Conservation (phyloP, 345 rosid genomes). For the Salix viminalis region DNA sequence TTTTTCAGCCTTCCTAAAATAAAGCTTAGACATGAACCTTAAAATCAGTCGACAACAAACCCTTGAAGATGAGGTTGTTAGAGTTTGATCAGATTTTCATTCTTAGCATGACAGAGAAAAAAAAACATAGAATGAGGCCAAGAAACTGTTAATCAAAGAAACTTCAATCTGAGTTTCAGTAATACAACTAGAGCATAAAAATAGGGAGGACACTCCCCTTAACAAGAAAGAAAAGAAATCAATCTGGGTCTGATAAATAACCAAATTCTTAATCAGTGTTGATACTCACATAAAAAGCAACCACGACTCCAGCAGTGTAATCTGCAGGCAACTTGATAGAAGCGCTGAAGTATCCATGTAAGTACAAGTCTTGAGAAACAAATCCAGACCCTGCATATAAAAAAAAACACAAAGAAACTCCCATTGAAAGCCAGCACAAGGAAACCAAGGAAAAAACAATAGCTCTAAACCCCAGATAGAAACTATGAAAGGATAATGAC, state of each 20-base stretch:
- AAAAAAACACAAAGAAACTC: background rate
- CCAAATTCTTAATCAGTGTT: background rate
- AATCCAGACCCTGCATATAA: conserved; percentile 88
- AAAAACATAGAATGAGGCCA: background rate
- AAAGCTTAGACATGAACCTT: background rate
- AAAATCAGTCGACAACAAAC: background rate
- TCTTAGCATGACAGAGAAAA: background rate
- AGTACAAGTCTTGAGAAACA: conserved; percentile 85
- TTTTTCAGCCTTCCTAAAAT: background rate
- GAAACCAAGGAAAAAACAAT: background rate
- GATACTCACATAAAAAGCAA: conserved; percentile 88
- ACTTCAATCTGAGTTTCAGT: conserved; percentile 1
- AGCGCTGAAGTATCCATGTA: conserved; percentile 93
- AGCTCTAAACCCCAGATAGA: background rate
- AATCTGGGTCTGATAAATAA: background rate
- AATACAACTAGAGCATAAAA: background rate
- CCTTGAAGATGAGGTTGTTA: background rate
- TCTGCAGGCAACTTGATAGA: conserved; percentile 89
- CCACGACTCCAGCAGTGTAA: conserved; percentile 97
- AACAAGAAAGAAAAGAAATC: background rate
- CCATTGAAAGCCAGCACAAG: background rate
- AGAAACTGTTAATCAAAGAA: background rate
- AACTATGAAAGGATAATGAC: conserved; percentile 16
- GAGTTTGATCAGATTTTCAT: background rate
- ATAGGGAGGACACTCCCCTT: background rate